Conservation (phyloP, 2,329 filamentous ascomycete genomes). For the Bisporella sp. region DNA sequence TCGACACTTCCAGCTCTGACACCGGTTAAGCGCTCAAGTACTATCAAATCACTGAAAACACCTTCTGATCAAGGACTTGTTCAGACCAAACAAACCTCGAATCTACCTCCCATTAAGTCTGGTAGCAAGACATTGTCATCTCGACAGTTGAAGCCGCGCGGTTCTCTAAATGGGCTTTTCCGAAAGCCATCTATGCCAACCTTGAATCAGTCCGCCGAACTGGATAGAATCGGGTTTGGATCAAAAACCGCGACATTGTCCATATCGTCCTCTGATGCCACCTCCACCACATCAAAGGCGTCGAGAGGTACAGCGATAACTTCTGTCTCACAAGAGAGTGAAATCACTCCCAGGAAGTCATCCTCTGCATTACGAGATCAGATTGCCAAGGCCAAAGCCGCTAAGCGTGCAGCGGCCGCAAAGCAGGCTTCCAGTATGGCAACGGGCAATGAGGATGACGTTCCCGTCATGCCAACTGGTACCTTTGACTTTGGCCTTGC, state of each 20-base stretch:
- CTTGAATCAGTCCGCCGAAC: conserved; percentile 26
- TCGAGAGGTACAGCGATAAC: conserved; percentile 11
- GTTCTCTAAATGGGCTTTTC: conserved; percentile 46
- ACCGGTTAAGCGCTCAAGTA: conserved; percentile 31
- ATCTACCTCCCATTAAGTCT: conserved; percentile 25
- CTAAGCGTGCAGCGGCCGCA: conserved; percentile 49
- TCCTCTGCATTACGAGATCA: conserved; percentile 80
- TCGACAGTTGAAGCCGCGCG: conserved; percentile 41
- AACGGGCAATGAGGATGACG: conserved; percentile 19
- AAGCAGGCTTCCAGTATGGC: conserved; percentile 27
- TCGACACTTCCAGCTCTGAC: conserved; percentile 36
- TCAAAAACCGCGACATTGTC: conserved; percentile 21
- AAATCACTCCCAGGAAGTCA: conserved; percentile 52
- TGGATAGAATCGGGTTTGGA: conserved; percentile 20
- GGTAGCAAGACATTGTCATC: conserved; percentile 41
- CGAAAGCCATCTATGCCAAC: conserved; percentile 46
- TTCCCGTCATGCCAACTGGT: conserved; percentile 40
- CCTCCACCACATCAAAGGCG: conserved; percentile 14
- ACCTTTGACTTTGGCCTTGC: conserved; percentile 53
- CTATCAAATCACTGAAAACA: conserved; percentile 30
- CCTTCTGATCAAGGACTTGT: conserved; percentile 17
- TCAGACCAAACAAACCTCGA: conserved; percentile 6
- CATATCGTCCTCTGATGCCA: conserved; percentile 20
- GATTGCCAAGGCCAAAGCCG: conserved; percentile 87
- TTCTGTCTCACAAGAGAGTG: conserved; percentile 24